Evolutionary conservation across 176 grass and related monocot genomes (phyloP).

Genomic region (Eragrostis curvula): DNA sequence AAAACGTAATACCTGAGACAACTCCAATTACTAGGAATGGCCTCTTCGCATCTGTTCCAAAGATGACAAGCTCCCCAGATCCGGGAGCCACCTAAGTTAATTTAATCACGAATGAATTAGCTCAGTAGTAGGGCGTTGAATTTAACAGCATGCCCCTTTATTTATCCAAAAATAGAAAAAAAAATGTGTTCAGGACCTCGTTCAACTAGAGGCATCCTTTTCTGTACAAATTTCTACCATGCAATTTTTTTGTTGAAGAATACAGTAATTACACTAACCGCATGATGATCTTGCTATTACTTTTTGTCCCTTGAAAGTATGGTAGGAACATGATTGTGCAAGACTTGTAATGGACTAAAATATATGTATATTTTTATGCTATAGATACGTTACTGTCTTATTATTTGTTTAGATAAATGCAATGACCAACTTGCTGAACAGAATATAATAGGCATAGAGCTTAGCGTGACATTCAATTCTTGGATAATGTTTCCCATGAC

Average conservation of each 20-base stretch:
- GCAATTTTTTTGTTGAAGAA: neutral
- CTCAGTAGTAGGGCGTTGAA: neutral
- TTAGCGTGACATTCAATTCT: neutral
- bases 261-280: no score
- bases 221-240: neutral
- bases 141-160: neutral
- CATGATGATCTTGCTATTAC: no score
- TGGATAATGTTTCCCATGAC: neutral
- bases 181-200: neutral
- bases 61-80: slow-evolving; percentile 63
- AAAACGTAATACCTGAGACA: slow-evolving; percentile 50
- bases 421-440: neutral
- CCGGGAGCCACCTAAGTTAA: slow-evolving; percentile 54
- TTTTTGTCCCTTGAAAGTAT: neutral
- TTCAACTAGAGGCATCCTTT: neutral
- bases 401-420: neutral
- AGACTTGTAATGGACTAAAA: neutral
- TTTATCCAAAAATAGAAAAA: neutral
- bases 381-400: neutral
- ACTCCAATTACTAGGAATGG: slow-evolving; percentile 65
- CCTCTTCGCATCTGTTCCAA: slow-evolving; percentile 46
- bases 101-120: neutral
- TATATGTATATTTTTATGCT: neutral
- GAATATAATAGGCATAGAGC: neutral
- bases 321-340: neutral